Percentiles rank a stretch among this genome's conserved stretches.
These are phyloP conservation scores for Kodamaea derodonti DNA, from an alignment of 1,139 yeast species.

Conservation along the genomic window DNA sequence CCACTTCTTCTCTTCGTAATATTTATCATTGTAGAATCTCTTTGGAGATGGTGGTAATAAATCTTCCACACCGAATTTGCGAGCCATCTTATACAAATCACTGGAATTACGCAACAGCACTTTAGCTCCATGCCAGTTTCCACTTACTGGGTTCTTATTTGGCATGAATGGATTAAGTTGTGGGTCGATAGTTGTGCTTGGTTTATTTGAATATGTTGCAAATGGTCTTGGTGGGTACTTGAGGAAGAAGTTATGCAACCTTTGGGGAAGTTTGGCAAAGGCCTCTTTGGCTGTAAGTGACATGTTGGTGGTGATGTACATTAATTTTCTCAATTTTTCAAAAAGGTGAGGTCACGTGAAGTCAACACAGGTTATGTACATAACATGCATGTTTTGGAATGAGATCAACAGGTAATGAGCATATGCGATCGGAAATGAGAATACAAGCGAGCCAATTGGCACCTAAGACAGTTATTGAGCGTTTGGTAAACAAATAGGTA, in stretches of 20 bases:
- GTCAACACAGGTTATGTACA: too few species aligned
- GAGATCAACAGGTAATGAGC: too few species aligned
- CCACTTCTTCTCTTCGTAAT: constrained; percentile 62
- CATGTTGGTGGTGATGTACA: constrained; percentile 13
- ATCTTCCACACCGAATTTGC: constrained; percentile 73
- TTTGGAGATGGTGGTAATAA: constrained; percentile 74
- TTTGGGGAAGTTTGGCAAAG: constrained; percentile 63
- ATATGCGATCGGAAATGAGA: too few species aligned
- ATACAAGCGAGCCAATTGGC: too few species aligned
- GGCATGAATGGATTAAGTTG: constrained; percentile 86
- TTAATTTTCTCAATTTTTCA: too few species aligned
- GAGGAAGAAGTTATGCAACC: constrained; percentile 70
- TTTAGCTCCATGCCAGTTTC: constrained; percentile 71
- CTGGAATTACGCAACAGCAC: constrained; percentile 83
- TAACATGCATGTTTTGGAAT: too few species aligned
- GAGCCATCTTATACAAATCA: constrained; percentile 80
- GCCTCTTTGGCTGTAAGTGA: constrained; percentile 31
- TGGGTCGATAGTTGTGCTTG: constrained; percentile 63
- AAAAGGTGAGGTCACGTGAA: too few species aligned
- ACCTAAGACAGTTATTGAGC: too few species aligned
- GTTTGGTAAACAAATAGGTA: too few species aligned
- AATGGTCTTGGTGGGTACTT: constrained; percentile 87
- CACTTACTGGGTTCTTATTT: constrained; percentile 78
- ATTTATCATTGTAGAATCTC: constrained; percentile 78
- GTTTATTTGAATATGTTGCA: constrained; percentile 57